phyloP scores from a whole-genome alignment of 257 asterid genomes.

The Paraleonurus japonicus region DNA sequence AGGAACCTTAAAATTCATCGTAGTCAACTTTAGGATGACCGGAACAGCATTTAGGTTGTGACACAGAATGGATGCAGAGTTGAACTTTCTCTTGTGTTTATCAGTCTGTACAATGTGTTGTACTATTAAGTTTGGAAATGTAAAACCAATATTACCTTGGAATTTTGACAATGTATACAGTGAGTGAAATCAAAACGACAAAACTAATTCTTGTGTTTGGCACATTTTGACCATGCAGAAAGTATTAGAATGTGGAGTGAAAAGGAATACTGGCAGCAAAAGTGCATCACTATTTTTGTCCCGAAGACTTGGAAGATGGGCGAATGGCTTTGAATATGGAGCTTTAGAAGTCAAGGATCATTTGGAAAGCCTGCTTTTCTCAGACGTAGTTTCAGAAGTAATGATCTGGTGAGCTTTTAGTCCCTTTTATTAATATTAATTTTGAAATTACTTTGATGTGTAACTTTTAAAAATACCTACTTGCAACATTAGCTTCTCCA shows the following conservation, averaged over 20 bases:
- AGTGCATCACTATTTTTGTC: constrained; percentile 79
- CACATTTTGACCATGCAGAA: constrained; percentile 47
- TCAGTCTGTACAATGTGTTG: neutral
- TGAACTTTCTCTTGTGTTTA: neutral
- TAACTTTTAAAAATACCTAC: constrained; percentile 26
- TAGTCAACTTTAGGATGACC: neutral
- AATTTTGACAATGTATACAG: neutral
- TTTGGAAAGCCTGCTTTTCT: constrained; percentile 62
- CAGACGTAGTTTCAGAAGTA: constrained; percentile 63
- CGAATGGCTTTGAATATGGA: constrained; percentile 75
- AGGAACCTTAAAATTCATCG: neutral
- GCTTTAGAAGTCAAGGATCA: constrained; percentile 81
- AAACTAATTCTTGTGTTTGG: neutral
- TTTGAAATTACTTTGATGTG: constrained; percentile 17
- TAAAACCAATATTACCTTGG: neutral
- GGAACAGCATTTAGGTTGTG: constrained; percentile 5
- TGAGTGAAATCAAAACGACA: neutral
- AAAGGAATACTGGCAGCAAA: constrained; percentile 56
- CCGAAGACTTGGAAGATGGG: constrained; percentile 55
- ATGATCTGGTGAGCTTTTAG: constrained; percentile 55
- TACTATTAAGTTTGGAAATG: neutral
- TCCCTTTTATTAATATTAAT: constrained; percentile 3
- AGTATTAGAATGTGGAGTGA: constrained; percentile 81
- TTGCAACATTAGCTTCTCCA: constrained; percentile 43
- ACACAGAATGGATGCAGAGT: neutral